These are phyloP conservation scores for Candida khao-thaluensis DNA, from an alignment of 805 yeast species.

Conservation along the genomic window DNA sequence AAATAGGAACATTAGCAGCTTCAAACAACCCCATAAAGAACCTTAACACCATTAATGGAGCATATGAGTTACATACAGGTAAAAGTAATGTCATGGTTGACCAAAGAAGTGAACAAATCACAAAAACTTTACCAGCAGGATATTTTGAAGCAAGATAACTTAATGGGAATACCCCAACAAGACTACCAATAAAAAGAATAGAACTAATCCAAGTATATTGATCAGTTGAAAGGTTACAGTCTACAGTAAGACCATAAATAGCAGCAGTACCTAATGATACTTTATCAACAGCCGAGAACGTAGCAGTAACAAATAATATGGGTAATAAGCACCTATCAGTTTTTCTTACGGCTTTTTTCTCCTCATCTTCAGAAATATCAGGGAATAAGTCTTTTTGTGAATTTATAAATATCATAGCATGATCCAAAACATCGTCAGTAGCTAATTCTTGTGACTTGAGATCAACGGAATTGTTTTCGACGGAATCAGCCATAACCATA, in stretches of 20 bases:
- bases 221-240: conserved; percentile 13
- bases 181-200: conserved; percentile 18
- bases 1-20: conserved; percentile 21
- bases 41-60: conserved; percentile 18
- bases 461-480: not conserved
- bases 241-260: conserved; percentile 18
- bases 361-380: conserved; percentile 18
- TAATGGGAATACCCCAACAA: conserved; percentile 21
- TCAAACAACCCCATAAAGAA: conserved; percentile 30
- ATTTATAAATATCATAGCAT: conserved; percentile 16
- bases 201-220: conserved; percentile 22
- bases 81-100: conserved; percentile 16
- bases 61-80: conserved; percentile 17
- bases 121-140: conserved; percentile 25
- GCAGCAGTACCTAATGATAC: conserved; percentile 20
- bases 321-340: conserved; percentile 18
- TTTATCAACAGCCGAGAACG: conserved; percentile 22
- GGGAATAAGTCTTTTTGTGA: conserved; percentile 13
- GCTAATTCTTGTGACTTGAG: not conserved
- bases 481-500: not conserved
- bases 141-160: conserved; percentile 18
- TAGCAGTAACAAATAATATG: conserved; percentile 16
- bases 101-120: conserved; percentile 20
- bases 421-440: conserved; percentile 9
- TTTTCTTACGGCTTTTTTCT: conserved; percentile 13